Evolutionary conservation across 75 land plant species (phyloP).

Genomic region (Selaginella moellendorffii): DNA sequence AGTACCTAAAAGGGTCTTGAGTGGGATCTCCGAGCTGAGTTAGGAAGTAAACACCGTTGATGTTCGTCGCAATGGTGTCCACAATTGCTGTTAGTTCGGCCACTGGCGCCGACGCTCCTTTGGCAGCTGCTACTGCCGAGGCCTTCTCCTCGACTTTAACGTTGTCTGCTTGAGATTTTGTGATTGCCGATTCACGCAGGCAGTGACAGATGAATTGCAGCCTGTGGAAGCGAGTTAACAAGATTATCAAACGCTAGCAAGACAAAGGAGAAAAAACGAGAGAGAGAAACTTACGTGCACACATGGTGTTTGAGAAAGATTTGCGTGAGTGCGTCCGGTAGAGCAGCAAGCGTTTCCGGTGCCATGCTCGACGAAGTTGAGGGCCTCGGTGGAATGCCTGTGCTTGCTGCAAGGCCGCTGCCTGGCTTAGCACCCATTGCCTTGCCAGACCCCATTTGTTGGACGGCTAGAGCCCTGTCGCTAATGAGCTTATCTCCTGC

Average conservation of each 20-base stretch:
- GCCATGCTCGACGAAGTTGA: constrained; percentile 26
- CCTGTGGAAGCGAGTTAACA: constrained; percentile 20
- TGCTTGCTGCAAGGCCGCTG: not conserved
- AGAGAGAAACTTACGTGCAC: constrained; percentile 48
- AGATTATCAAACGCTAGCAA: not conserved
- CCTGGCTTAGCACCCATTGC: not conserved
- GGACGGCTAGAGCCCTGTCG: constrained; percentile 12
- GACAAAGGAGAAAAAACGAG: constrained; percentile 9
- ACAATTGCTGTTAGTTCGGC: constrained; percentile 40
- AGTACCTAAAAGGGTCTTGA: constrained; percentile 55
- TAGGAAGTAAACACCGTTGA: constrained; percentile 49
- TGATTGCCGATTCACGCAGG: constrained; percentile 42
- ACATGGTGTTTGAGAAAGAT: constrained; percentile 38
- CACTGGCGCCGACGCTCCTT: constrained; percentile 31
- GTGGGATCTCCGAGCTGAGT: constrained; percentile 37
- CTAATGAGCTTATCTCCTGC: constrained; percentile 24
- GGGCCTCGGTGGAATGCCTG: not conserved
- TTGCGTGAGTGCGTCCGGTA: constrained; percentile 39
- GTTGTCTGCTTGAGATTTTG: constrained; percentile 26
- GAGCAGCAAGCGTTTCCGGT: constrained; percentile 39
- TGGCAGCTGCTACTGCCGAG: constrained; percentile 39
- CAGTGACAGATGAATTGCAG: constrained; percentile 37
- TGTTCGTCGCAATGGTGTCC: constrained; percentile 40
- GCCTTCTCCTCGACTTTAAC: constrained; percentile 15
- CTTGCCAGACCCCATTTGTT: not conserved